A percentile compares a stretch with the other conserved stretches of the same genome.
Conservation (phyloP, 768 basidiomycete genomes). For the Leccinum aurantiacum region DNA sequence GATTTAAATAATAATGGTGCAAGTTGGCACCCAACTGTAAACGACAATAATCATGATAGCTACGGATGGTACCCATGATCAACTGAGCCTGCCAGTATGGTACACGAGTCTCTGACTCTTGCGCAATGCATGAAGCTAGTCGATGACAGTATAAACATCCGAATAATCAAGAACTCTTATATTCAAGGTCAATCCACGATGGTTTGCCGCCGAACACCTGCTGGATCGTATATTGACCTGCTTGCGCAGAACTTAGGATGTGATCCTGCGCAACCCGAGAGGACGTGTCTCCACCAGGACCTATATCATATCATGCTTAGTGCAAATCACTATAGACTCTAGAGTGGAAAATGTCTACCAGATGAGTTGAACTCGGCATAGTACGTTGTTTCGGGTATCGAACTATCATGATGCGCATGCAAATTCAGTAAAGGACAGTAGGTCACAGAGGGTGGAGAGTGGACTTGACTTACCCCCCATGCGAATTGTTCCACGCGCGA, state of each 20-base stretch:
- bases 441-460: neutral
- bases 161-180: neutral
- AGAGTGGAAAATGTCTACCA: neutral
- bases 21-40: neutral
- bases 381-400: neutral
- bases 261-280: neutral
- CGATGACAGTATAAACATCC: neutral
- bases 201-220: neutral
- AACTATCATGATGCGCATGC: neutral
- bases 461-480: slow-evolving; percentile 12
- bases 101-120: neutral
- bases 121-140: neutral
- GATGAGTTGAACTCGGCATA: neutral
- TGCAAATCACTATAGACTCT: neutral
- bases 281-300: neutral
- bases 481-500: slow-evolving; percentile 40
- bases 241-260: neutral
- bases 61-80: neutral
- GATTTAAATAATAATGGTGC: too few species aligned
- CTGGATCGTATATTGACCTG: neutral
- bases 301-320: neutral
- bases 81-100: neutral
- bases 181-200: neutral
- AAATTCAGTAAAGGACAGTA: neutral
- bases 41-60: neutral